These are phyloP conservation scores for Hanseniaspora osmophila DNA, from an alignment of 805 yeast species.

Conservation along the genomic window DNA sequence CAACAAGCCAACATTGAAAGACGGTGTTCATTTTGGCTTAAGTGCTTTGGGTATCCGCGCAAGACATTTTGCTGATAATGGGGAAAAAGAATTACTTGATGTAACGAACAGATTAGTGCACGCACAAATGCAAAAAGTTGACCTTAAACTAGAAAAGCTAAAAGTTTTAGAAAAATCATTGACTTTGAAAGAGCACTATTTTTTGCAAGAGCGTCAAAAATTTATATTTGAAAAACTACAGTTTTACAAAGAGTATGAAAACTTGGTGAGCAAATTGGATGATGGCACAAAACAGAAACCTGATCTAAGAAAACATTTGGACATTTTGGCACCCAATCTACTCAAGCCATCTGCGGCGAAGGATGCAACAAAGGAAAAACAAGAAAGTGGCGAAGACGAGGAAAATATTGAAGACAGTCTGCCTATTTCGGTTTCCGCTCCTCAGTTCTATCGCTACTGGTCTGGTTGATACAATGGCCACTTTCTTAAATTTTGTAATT, in stretches of 20 bases:
- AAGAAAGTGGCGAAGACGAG: not conserved
- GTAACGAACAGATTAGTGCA: slow-evolving; percentile 44
- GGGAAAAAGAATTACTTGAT: slow-evolving; percentile 63
- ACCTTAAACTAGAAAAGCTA: slow-evolving; percentile 45
- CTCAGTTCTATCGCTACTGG: slow-evolving; percentile 54
- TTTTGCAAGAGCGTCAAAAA: slow-evolving; percentile 53
- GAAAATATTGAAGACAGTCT: slow-evolving; percentile 22
- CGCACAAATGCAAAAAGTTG: slow-evolving; percentile 48
- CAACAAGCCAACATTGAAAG: slow-evolving; percentile 24
- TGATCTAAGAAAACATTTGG: not conserved
- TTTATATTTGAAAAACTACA: slow-evolving; percentile 50
- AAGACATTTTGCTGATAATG: slow-evolving; percentile 64
- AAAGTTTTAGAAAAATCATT: slow-evolving; percentile 49
- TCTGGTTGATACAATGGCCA: slow-evolving; percentile 28
- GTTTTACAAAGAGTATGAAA: slow-evolving; percentile 44
- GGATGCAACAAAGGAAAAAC: not conserved
- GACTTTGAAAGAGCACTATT: slow-evolving; percentile 46
- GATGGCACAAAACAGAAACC: slow-evolving; percentile 13
- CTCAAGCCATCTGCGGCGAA: not conserved
- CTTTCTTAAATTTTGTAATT: no score
- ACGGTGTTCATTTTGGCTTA: slow-evolving; percentile 55
- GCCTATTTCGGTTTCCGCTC: slow-evolving; percentile 48
- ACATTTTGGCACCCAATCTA: not conserved
- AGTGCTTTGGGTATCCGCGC: slow-evolving; percentile 69
- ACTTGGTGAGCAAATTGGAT: slow-evolving; percentile 22